Base-by-base conservation (phyloP, 2,329 filamentous ascomycete genomes). In the Penicillium sp. region DNA sequence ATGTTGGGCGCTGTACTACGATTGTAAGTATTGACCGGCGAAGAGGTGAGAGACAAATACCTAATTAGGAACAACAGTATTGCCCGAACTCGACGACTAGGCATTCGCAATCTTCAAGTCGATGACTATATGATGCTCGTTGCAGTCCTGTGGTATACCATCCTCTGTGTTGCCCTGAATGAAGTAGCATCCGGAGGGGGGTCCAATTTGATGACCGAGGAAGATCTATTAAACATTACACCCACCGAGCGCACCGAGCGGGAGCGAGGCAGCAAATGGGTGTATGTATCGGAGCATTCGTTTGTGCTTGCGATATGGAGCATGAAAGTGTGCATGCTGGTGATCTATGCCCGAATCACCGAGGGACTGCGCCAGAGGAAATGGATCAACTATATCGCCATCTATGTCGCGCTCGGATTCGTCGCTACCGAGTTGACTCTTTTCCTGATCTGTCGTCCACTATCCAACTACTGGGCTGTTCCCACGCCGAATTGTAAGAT, bases 251-350 rank as follows among this genome's bases (percentile, higher is more conserved):
- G 71, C 31, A 50, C 45, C 3, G 60, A 67, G 20, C 64, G 75
- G 32, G 55, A 64, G 0, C 62, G 57, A 25, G 79, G 78, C 8
- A 79, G 75, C 30, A 82, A 82, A 66, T 72, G 77, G 64, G 77
- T 80, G 1, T 65, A 80, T 25, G 71, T 79, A 6, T 73, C 76
- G 2, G 78, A 82, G 47, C 69, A 80, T 58, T 71, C 74, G 51
- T 82, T 84, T 64, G 65, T 80, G 12, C 64, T 77, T n/a, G 57
- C 60, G 3, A 55, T 67, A 20, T 78, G 74, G 73, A 55, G 67
- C 11, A 62, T 74, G 45, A 78, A 77, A 46, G 60, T 67, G 15
- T 75, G 73, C 50, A 66, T 77, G 54, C 56, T 76, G 47, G 60
- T 74, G 26, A 72, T 77, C 51, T 75, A 74, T 54, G 57, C 61